Base-by-base conservation (phyloP, 2,329 filamentous ascomycete genomes). In the Exophiala oligosperma region DNA sequence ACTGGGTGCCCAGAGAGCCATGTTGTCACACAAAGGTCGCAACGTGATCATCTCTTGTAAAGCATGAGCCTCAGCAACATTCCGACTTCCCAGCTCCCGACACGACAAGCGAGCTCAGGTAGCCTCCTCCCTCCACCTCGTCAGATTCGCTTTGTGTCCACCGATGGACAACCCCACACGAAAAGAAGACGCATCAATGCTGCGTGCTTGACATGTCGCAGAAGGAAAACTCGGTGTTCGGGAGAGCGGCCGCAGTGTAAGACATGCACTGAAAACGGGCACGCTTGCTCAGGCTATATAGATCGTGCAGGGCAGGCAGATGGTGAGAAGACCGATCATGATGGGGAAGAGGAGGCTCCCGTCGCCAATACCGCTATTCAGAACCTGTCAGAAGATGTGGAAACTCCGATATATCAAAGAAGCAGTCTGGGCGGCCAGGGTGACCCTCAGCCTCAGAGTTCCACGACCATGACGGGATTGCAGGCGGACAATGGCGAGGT, bases 151-250 rank as follows among this genome's bases (percentile, higher is more conserved):
- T 93, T 92, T 72, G 89, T 93, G 67, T 89, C 91, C 64, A 91
- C 87, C 68, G 88, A 92, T 74, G 89, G 90, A 62, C 88, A 90
- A 64, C 90, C 90, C 49, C 89, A 90, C 61, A 87, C 88, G 26
- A 93, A 92, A 74, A 81, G 89, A 67, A 83, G 90, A 70, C 82
- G 90, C 67, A 90, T 93, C 69, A 91, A 87, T 75, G 87, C 89
- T 68, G 90, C 90, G 60, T 90, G 87, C 73, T 77, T 85, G 69
- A 90, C 88, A 43, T 91, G 88, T 75, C 86, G 88, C 67, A 89
- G 86, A 71, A 83, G 88, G 69, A 91, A 91, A 75, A 91, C 88
- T 53, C 80, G 87, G 71, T 91, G 88, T 72, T 88, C 86, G 47
- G 88, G 88, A 61, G 87, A 90, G 73, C 84, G 86, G 62, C 88